Conservation (phyloP, 345 rosid species). For the Salix caprea region DNA sequence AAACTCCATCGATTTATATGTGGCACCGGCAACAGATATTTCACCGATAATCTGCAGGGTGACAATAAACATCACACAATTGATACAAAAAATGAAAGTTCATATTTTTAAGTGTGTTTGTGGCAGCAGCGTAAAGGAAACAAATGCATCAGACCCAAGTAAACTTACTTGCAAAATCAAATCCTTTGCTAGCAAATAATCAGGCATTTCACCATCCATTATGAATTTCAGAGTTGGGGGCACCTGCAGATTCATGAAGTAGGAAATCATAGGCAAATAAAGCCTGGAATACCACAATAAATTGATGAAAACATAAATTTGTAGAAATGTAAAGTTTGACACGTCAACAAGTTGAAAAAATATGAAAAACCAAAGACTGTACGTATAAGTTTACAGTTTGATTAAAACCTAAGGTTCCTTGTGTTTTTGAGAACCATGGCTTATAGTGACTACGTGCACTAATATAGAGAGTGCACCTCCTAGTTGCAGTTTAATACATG, state of each 20-base stretch:
- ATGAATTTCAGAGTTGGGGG: conserved; percentile 93
- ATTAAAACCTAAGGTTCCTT: neutral
- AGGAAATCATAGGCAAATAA: neutral
- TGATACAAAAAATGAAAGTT: neutral
- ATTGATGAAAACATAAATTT: neutral
- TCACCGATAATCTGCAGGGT: conserved; percentile 82
- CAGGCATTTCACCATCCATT: conserved; percentile 97
- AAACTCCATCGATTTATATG: conserved; percentile 96
- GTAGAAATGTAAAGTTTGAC: neutral
- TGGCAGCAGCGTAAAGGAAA: neutral
- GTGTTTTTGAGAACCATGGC: neutral
- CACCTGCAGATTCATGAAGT: conserved; percentile 46
- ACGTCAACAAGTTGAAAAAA: neutral
- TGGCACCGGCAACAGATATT: conserved; percentile 95
- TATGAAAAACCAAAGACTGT: neutral
- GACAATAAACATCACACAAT: neutral
- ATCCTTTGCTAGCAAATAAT: conserved; percentile 87
- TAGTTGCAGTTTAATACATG: neutral
- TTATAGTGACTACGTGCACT: neutral
- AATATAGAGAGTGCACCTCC: neutral
- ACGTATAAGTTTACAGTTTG: neutral
- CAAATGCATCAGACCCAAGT: conserved; percentile 2
- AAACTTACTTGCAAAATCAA: conserved; percentile 87
- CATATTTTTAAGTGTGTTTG: neutral
- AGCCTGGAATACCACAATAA: neutral